Evolutionary conservation across 163 green algal genomes (phyloP).

Genomic region (Scenedesmus sp.): DNA sequence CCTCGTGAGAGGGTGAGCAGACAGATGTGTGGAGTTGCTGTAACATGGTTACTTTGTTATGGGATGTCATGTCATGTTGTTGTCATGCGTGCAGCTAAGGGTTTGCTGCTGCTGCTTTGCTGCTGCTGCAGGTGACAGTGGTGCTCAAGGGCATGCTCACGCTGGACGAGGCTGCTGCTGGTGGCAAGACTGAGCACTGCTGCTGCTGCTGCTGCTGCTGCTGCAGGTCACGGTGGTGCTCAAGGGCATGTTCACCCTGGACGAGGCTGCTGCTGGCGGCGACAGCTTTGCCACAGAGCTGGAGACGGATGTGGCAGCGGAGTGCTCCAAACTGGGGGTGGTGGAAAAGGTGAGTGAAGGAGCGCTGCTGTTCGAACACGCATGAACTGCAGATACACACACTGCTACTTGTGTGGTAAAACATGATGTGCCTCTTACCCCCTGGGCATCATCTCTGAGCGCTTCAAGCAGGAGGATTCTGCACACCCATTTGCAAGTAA

Average conservation of each 20-base stretch:
- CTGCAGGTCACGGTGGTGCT: slow-evolving; percentile 77
- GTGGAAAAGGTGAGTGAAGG: slow-evolving; percentile 78
- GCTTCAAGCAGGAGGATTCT: slow-evolving; percentile 78
- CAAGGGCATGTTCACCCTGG: slow-evolving; percentile 80
- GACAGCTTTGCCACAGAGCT: slow-evolving; percentile 73
- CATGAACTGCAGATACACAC: background rate
- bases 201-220: slow-evolving; percentile 3
- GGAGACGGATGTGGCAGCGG: slow-evolving; percentile 81
- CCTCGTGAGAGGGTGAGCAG: slow-evolving; percentile 58
- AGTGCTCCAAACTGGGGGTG: slow-evolving; percentile 63
- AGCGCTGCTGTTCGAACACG: background rate
- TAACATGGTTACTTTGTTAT: no score
- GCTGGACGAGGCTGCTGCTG: slow-evolving; percentile 47
- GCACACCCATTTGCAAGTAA: slow-evolving; percentile 55
- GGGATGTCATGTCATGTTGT: no score
- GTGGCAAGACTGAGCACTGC: background rate
- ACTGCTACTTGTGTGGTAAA: background rate
- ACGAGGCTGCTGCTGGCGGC: slow-evolving; percentile 37
- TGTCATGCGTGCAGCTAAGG: background rate
- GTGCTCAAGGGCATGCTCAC: slow-evolving; percentile 85
- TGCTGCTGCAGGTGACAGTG: slow-evolving; percentile 69
- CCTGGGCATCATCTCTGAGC: slow-evolving; percentile 85
- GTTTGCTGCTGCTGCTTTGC: background rate
- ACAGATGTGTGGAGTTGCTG: background rate
- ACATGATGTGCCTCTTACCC: slow-evolving; percentile 23